Conservation (phyloP, 805 yeast genomes). For the Sugiyamaella mastotermitis region DNA sequence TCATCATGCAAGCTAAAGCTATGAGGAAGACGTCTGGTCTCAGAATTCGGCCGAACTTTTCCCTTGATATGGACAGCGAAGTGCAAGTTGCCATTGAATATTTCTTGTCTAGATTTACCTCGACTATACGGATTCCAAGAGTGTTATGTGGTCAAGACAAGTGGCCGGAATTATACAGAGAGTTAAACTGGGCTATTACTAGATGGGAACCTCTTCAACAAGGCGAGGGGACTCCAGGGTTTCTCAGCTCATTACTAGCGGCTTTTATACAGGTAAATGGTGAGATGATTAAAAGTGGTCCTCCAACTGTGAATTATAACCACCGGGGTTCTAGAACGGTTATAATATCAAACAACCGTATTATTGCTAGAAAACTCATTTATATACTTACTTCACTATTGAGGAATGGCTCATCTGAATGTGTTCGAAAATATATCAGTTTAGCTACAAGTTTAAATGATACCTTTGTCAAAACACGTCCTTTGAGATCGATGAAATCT, state of each 20-base stretch:
- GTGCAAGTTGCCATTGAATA: slow-evolving; percentile 16
- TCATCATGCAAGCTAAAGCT: slow-evolving; percentile 1
- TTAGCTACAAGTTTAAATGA: not conserved
- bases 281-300: slow-evolving; percentile 1
- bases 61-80: slow-evolving; percentile 22
- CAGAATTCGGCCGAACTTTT: not conserved
- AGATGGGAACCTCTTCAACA: slow-evolving; percentile 10
- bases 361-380: slow-evolving; percentile 18
- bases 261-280: slow-evolving; percentile 9
- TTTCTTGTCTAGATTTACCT: slow-evolving; percentile 15
- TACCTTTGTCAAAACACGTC: not conserved
- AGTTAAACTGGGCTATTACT: slow-evolving; percentile 10
- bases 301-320: too few relatives aligned
- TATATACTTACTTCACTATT: slow-evolving; percentile 20
- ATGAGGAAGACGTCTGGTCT: not conserved
- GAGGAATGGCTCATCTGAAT: slow-evolving; percentile 11
- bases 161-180: slow-evolving; percentile 17
- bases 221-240: too few relatives aligned
- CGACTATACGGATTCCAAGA: slow-evolving; percentile 20
- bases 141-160: slow-evolving; percentile 24
- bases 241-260: slow-evolving; percentile 12
- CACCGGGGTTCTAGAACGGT: too few relatives aligned
- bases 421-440: slow-evolving; percentile 2
- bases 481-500: not conserved
- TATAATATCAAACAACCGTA: slow-evolving; percentile 17